Evolutionary conservation across 2,329 filamentous ascomycete species (phyloP), one percentile per base, ranked within the genome.

Genomic region (Chaetomiaceae sp.): DNA sequence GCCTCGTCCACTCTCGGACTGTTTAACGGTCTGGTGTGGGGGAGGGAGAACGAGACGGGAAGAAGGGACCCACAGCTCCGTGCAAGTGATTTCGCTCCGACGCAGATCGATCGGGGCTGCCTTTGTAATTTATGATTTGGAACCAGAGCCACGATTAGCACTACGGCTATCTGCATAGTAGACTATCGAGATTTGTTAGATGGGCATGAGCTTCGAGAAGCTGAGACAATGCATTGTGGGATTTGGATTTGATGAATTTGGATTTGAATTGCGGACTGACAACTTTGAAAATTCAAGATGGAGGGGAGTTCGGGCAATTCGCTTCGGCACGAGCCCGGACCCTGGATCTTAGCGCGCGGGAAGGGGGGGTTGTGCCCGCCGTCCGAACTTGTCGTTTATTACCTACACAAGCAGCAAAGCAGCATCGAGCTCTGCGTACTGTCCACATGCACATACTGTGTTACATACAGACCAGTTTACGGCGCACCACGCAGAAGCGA

Each of bases 31-130:
- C 21, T 4, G 34, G 18, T 6, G 45, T 43, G 51, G 51, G 45
- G 38, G 27, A 32, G 45, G 51, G 51, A 40, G 44, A 21, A 38
- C 32, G 10, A 34, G 32, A n/a, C 13, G 11, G 37, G 30, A 21
- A 8, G 5, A 18, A 23, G 14, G 14, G 49, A 20, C 30, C 50
- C 50, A 48, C 50, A 32, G 40, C 40, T 33, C 33, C 20, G 42
- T 44, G 45, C 51, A 40, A 40, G 23, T 54, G 51, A 54, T 54
- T 54, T 49, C 51, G 27, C 34, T 45, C n/a, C 21, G 2, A 36
- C 14, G 51, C 51, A 45, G 51, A 54, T 54, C 51, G 44, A 34
- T 36, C 51, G 38, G 37, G 14, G 34, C 23, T 25, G 20, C 27
- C 43, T 34, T 16, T 43, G 40, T 21, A 38, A 37, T 34, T 16